phyloP scores from a whole-genome alignment of 169 alveolate species.

The Eimeria maxima region DNA sequence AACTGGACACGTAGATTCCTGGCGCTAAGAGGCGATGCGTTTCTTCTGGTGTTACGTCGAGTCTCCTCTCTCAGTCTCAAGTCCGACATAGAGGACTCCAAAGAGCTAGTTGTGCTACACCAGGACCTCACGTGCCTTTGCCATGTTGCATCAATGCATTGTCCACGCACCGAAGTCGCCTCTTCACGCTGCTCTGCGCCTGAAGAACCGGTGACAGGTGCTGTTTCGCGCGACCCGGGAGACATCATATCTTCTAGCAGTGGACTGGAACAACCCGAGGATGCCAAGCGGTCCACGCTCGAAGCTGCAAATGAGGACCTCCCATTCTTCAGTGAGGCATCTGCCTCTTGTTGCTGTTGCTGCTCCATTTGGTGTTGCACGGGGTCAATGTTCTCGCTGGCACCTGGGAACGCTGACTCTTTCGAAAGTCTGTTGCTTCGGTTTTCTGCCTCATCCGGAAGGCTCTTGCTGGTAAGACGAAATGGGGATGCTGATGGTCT shows the following conservation, averaged over 20 bases:
- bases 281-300: constrained; percentile 11
- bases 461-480: background rate
- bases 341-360: background rate
- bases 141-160: constrained; percentile 54
- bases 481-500: constrained; percentile 27
- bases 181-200: constrained; percentile 19
- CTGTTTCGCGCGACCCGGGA: background rate
- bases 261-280: constrained; percentile 26
- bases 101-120: constrained; percentile 20
- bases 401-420: background rate
- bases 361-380: constrained; percentile 34
- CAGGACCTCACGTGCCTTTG: constrained; percentile 9
- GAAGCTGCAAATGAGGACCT: background rate
- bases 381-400: constrained; percentile 35
- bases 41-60: constrained; percentile 59
- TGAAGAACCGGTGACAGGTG: background rate
- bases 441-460: constrained; percentile 8
- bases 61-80: constrained; percentile 64
- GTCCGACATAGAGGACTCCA: constrained; percentile 18
- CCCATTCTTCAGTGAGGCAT: background rate
- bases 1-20: constrained; percentile 15
- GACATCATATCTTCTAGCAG: constrained; percentile 6
- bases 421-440: background rate
- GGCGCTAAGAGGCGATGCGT: constrained; percentile 70
- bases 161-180: background rate